Conservation (phyloP, 345 rosid species). For the Crucihimalaya himalaica region DNA sequence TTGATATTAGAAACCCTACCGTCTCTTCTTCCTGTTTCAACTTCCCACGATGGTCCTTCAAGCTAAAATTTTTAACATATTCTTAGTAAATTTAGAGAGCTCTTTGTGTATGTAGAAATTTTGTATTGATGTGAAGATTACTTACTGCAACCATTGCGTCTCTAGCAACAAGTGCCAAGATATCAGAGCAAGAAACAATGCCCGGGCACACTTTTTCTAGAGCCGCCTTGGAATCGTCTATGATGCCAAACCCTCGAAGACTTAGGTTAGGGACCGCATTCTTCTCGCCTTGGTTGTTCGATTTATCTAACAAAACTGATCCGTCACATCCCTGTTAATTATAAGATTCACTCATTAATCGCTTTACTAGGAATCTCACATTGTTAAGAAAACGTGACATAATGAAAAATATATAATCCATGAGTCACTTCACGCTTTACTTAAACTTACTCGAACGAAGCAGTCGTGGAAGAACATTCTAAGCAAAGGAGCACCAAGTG, state of each 20-base stretch:
- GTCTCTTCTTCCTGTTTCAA: slow-evolving; percentile 75
- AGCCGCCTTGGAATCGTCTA: slow-evolving; percentile 57
- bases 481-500: slow-evolving; percentile 54
- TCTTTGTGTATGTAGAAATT: not conserved
- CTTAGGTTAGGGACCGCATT: slow-evolving; percentile 55
- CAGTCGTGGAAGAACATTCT: slow-evolving; percentile 73
- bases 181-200: slow-evolving; percentile 69
- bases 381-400: not conserved
- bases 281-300: slow-evolving; percentile 50
- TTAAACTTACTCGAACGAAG: slow-evolving; percentile 54
- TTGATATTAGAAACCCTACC: slow-evolving; percentile 51
- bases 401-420: not conserved
- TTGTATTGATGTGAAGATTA: not conserved
- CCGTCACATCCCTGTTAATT: slow-evolving; percentile 67
- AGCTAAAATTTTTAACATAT: slow-evolving; percentile 35
- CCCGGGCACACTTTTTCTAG: slow-evolving; percentile 60
- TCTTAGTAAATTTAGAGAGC: not conserved
- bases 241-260: slow-evolving; percentile 52
- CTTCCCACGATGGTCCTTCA: slow-evolving; percentile 57
- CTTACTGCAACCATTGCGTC: slow-evolving; percentile 62
- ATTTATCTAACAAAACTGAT: slow-evolving; percentile 53
- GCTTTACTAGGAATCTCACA: not conserved
- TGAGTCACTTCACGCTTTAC: not conserved
- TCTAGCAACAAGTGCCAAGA: slow-evolving; percentile 56
- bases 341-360: not conserved